Conservation (phyloP, 208 protist genomes). For the Acanthamoeba castellanii region DNA sequence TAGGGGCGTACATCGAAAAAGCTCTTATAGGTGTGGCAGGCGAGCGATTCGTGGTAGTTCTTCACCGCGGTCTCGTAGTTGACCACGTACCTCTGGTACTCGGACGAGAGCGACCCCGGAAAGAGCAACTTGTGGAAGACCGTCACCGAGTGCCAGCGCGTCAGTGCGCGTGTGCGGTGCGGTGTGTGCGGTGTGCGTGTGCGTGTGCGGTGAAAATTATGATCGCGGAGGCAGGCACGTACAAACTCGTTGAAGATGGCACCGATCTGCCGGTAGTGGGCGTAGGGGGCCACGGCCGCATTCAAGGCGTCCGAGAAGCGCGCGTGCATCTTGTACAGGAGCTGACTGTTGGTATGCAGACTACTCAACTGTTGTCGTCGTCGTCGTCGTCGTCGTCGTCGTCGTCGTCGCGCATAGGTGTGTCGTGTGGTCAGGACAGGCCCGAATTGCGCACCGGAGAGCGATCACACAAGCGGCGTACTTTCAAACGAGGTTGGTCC, state of each 20-base stretch:
- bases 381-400: too few species aligned
- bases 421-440: background rate
- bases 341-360: background rate
- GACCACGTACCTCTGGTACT: background rate
- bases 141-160: too few species aligned
- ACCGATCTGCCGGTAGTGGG: background rate
- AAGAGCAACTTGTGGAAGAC: too few species aligned
- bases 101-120: background rate
- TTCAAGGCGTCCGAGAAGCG: background rate
- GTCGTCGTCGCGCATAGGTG: background rate
- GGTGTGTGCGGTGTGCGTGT: too few species aligned
- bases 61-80: background rate
- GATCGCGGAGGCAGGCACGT: background rate
- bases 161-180: too few species aligned
- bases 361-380: background rate
- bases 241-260: background rate
- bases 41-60: background rate
- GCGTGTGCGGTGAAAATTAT: background rate
- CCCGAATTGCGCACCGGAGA: background rate
- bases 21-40: conserved; percentile 14
- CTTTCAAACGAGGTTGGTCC: background rate
- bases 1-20: background rate
- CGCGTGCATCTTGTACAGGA: background rate
- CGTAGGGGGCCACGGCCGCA: background rate
- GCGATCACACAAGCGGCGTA: background rate